phyloP scores from a whole-genome alignment of 2,329 filamentous ascomycete genomes.

The Stromatinia cepivora region DNA sequence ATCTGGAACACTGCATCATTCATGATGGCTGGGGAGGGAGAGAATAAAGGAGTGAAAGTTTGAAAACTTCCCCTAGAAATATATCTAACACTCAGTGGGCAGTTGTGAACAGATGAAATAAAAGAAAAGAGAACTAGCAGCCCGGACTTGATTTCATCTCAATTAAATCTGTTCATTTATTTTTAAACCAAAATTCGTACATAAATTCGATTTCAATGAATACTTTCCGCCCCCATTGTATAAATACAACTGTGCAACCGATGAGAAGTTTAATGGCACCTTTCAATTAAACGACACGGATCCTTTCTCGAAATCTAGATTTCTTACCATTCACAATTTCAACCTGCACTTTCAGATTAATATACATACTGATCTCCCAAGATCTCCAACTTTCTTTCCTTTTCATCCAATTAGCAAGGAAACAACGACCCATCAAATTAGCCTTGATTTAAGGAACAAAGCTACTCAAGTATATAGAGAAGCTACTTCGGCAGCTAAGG shows the following conservation, averaged over 20 bases:
- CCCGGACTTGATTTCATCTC: not conserved
- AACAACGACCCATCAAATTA: constrained; percentile 1
- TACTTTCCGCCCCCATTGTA: not conserved
- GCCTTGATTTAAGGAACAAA: not conserved
- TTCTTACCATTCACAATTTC: not conserved
- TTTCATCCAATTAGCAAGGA: not conserved
- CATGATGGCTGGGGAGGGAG: constrained; percentile 9
- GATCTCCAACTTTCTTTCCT: constrained; percentile 1
- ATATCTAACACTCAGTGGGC: not conserved
- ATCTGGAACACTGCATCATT: constrained; percentile 6
- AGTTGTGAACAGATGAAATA: not conserved
- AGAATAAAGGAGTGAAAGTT: constrained; percentile 7
- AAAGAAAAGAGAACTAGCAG: not conserved
- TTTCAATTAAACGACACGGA: not conserved
- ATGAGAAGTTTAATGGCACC: not conserved
- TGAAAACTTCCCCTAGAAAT: not conserved
- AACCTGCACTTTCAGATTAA: not conserved
- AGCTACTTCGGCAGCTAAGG: not conserved
- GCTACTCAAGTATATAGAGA: not conserved
- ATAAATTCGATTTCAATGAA: not conserved
- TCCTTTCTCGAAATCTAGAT: not conserved
- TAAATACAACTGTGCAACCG: not conserved
- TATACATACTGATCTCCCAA: not conserved
- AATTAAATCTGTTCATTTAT: not conserved
- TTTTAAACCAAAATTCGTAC: not conserved